Evolutionary conservation across 495 filamentous ascomycete species (phyloP), one percentile per base, ranked within the genome.

Genomic region (Penicillium pancosmium): DNA sequence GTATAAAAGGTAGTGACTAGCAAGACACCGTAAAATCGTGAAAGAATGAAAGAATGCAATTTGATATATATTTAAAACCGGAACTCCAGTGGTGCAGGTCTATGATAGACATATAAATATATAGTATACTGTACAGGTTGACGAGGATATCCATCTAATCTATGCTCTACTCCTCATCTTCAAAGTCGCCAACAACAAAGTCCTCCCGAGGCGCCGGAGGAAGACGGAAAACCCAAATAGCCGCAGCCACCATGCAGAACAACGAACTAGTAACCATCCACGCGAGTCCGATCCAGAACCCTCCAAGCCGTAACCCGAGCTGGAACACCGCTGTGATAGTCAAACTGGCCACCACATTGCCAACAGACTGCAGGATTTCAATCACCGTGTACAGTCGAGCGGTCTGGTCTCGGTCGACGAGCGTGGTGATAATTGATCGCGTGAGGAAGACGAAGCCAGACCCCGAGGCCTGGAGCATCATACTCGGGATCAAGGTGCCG

Each of bases 301-400:
- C 84, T 3, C 76, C 79, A 15, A 80, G 56, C 12, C 69, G 60
- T 52, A 85, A 50, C 1, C 84, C 85, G 5, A 74, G 49, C 48
- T 80, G 77, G 59, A 88, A 86, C 21, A 80, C 74, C 33, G 70
- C 71, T 0, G 84, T 85, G 54, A 86, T 73, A 0, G 81, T 66
- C 0, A 84, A 69, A 15, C 81, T 81, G 3, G 80, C 83, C 25
- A 82, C 70, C 21, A 87, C 74, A n/a, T 73, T 75, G 13, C 83
- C 82, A 21, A 82, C 50, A 0, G 80, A 80, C 60, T 87, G 84
- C 13, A 84, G 59, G 11, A 86, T 78, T 57, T 79, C 81, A 51
- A 87, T 79, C 35, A 86, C 70, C 0, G 80, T 82, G 55, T 82
- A 86, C 13, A 86, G 65, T 4, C 83, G 73, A 9, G 84, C 83